Percentiles rank a stretch among this genome's conserved stretches.
phyloP scores from a whole-genome alignment of 176 grass and related monocot genomes.

The Chrysopogon serrulatus region DNA sequence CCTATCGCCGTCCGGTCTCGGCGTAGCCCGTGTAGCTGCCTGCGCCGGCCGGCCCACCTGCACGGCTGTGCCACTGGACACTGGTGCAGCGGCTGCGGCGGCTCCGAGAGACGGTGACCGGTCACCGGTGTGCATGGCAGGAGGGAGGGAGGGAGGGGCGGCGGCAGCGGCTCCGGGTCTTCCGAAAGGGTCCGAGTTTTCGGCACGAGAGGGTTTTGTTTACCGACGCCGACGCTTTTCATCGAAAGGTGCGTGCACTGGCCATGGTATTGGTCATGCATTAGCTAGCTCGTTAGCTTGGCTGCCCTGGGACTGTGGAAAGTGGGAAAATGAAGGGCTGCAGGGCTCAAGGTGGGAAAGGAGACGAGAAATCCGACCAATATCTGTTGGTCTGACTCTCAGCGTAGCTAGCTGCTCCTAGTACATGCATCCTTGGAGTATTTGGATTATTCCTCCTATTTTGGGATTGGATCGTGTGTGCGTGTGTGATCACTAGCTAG shows the following conservation, averaged over 20 bases:
- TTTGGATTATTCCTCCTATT: too few relatives aligned
- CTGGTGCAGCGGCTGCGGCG: not conserved
- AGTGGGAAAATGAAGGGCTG: too few relatives aligned
- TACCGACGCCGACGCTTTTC: not conserved
- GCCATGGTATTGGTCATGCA: not conserved
- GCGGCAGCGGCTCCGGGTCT: not conserved
- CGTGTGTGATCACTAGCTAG: too few relatives aligned
- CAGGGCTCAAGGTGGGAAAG: not conserved
- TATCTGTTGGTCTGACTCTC: too few relatives aligned
- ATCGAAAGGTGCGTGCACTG: not conserved
- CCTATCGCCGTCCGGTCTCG: conserved; percentile 6
- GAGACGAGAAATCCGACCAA: too few relatives aligned
- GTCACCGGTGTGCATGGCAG: too few relatives aligned
- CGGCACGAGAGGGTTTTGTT: not conserved
- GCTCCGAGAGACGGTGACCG: not conserved
- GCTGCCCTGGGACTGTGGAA: not conserved
- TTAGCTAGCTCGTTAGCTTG: not conserved
- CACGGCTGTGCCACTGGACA: not conserved
- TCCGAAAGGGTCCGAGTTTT: conserved; percentile 33
- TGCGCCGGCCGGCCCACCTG: not conserved
- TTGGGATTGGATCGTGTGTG: too few relatives aligned
- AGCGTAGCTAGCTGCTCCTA: too few relatives aligned
- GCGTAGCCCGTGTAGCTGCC: not conserved
- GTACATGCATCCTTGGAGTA: too few relatives aligned
- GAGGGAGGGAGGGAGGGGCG: too few relatives aligned